Percentiles rank a stretch among this genome's conserved stretches.
Conservation (phyloP, 306 rosid species). For the Luffa aegyptiaca region DNA sequence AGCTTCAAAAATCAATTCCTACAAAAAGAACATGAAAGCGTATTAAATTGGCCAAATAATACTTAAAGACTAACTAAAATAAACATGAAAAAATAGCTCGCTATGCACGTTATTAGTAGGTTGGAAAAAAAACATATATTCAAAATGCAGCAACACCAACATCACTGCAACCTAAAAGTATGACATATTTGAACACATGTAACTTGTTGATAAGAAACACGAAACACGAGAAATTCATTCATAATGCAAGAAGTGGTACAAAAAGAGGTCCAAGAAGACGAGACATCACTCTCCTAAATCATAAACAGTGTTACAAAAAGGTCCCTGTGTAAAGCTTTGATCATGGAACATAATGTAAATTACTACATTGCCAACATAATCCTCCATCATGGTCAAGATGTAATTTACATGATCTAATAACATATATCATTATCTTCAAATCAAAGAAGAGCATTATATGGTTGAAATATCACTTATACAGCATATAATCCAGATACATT, state of each 20-base stretch:
- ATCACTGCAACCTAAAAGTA: neutral
- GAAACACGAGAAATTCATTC: neutral
- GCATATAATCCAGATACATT: neutral
- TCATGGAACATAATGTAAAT: neutral
- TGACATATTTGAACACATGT: neutral
- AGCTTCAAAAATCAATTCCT: no score
- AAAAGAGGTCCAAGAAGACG: neutral
- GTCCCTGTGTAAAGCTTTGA: neutral
- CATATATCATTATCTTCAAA: neutral
- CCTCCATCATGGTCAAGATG: neutral
- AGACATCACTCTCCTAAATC: neutral
- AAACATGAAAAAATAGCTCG: no score
- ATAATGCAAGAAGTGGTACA: neutral
- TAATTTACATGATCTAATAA: neutral
- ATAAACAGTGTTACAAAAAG: neutral
- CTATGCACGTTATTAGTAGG: no score
- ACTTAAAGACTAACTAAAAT: no score
- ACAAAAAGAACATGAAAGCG: no score
- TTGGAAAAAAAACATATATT: neutral
- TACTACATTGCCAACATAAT: neutral
- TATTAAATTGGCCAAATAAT: no score
- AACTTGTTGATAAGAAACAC: neutral
- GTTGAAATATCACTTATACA: neutral
- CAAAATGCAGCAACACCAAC: neutral
- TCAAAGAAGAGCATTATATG: neutral